Evolutionary conservation across 164 flowering plant genomes (phyloP), one percentile per base, ranked within the genome.

Genomic region (Chimonanthus salicifolius): DNA sequence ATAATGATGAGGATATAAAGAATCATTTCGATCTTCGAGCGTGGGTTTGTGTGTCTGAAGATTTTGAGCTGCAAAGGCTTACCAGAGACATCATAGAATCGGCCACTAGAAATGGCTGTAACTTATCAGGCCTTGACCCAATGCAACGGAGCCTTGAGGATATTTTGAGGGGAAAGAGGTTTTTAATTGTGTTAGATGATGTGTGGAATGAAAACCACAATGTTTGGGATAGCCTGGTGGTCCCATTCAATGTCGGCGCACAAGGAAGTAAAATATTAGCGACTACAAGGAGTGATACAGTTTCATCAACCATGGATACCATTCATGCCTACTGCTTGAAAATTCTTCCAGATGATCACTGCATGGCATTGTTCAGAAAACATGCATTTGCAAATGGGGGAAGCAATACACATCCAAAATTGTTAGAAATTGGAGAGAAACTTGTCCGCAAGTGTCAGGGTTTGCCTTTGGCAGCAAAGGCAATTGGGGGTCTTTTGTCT

Each of bases 141-240:
- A 11, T 70, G 6, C 64, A 54, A 3, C 47, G 6, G 0, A 21
- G 9, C 2, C 48, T 72, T 48, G 9, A 47, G 45, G 74, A 5
- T 8, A 5, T 50, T 0, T 2, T 15, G 6, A 10, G 0, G 7
- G 58, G 44, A 6, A 64, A 72, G 62, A 10, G 60, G 13, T 62
- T 72, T 50, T 64, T 72, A 43, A 47, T 72, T 9, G 74, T 72
- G 60, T 33, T 72, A 9, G 74, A 72, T 72, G 74, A 64, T 49
- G 69, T 72, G 0, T 64, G 74, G 69, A 54, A 73, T 54, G 70
- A 54, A 68, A 43, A 4, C 18, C 7, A 33, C 33, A 0, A 33
- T 33, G 33, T 48, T 7, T 73, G 70, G 70, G 70, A 33, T 20
- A 20, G 6, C 1, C 54, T 73, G 20, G 7, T 1, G 45, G 33